Base-by-base conservation (phyloP, 2,329 filamentous ascomycete genomes). In the Aureobasidium sp. region DNA sequence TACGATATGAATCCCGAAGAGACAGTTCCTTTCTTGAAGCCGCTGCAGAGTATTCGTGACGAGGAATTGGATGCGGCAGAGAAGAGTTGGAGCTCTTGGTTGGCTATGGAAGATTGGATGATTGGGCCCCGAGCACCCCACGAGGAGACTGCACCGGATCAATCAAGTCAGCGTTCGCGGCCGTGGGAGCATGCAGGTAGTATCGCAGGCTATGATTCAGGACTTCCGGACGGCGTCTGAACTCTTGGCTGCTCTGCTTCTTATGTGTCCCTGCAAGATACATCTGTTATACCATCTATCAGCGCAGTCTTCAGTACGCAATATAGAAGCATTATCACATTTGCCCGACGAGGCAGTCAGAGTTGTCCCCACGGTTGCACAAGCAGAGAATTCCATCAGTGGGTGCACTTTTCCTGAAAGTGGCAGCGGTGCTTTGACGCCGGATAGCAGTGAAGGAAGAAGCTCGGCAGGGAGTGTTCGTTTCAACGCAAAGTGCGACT, bases 61-160 rank as follows among this genome's bases (percentile, higher is more conserved):
- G 83, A 85, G 27, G 94, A 97, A 76, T 90, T 97, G 64, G 83
- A 89, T 65, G 83, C 79, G 15, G 92, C 92, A 0, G 93, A 97
- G 76, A 82, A 83, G 64, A 86, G 82, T 63, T 99, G 94, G 94
- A 95, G 91, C 71, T 87, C 93, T 69, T 97, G 93, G 93, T 78
- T 97, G 36, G 90, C 90, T 13, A 95, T 97, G 90, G 91, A 96
- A 74, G 93, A 97, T 74, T 97, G 93, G 93, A 96, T 96, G 91
- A 79, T 97, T 21, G 92, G 92, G 2, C 89, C 90, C 1, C 34
- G 57, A 16, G 57, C 57, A 1, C 57, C 57, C 27, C 16, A 48
- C 10, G 47, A 50, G n/a, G 42, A 52, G 1, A 29, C 27, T 16
- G 25, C 2, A 29, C 34, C 42, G 6, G 57, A 60, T n/a, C 45